Evolutionary conservation across 2,329 filamentous ascomycete genomes (phyloP).

Genomic region (Pseudocercospora fijiensis): DNA sequence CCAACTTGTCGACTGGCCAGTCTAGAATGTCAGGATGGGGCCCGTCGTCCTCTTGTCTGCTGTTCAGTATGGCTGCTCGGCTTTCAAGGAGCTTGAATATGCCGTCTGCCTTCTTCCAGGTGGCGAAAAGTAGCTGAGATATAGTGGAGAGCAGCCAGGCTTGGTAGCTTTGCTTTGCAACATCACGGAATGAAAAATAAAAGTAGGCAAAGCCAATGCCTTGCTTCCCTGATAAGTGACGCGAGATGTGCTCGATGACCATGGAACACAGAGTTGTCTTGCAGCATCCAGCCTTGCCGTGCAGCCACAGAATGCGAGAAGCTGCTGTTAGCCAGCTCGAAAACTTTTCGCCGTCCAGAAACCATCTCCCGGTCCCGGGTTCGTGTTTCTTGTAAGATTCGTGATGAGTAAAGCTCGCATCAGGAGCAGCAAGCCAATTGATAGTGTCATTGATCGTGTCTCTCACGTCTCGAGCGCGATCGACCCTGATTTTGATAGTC

Average conservation of each 20-base stretch:
- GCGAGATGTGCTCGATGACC: slow-evolving; percentile 15
- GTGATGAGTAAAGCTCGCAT: slow-evolving; percentile 24
- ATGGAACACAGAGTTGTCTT: slow-evolving; percentile 30
- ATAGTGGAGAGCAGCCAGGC: slow-evolving; percentile 23
- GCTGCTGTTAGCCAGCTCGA: slow-evolving; percentile 19
- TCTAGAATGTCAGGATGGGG: neutral
- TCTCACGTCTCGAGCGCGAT: neutral
- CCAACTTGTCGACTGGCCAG: neutral
- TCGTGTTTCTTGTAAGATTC: slow-evolving; percentile 24
- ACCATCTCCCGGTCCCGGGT: slow-evolving; percentile 27
- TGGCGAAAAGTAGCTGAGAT: slow-evolving; percentile 14
- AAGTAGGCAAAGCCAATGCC: slow-evolving; percentile 9
- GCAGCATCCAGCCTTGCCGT: slow-evolving; percentile 29
- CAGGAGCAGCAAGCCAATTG: slow-evolving; percentile 25
- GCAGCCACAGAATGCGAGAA: slow-evolving; percentile 22
- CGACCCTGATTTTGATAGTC: neutral
- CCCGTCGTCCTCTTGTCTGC: neutral
- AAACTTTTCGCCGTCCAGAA: slow-evolving; percentile 22
- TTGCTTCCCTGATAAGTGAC: neutral
- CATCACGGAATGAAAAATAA: slow-evolving; percentile 26
- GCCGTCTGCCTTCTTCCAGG: neutral
- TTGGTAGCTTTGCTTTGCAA: slow-evolving; percentile 22
- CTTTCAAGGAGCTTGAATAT: neutral
- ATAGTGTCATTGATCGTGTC: slow-evolving; percentile 4
- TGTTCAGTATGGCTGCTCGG: neutral